A percentile compares a stretch with the other conserved stretches of the same genome.
Conservation (phyloP, 139 green algal genomes). For the Auxenochlorella pyrenoidosa region DNA sequence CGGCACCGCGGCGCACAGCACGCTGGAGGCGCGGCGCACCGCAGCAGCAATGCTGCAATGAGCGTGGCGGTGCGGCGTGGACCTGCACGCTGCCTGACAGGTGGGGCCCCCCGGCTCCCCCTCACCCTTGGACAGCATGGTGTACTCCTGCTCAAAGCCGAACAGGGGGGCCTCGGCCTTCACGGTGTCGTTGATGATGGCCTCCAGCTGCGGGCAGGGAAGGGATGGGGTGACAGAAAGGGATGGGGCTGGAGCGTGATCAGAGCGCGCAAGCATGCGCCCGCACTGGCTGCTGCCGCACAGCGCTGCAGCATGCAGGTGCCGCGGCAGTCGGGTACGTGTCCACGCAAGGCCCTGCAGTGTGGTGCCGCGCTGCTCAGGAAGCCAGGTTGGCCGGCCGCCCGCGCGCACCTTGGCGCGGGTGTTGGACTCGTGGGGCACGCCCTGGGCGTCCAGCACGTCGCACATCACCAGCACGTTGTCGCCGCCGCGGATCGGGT, state of each 20-base stretch:
- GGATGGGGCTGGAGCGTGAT: too few relatives aligned
- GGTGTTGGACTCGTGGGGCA: slow-evolving; percentile 89
- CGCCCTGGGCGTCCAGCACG: slow-evolving; percentile 77
- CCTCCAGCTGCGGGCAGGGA: slow-evolving; percentile 59
- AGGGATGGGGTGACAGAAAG: background rate
- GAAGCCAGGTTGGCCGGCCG: too few relatives aligned
- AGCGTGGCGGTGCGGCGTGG: too few relatives aligned
- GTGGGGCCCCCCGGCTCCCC: too few relatives aligned
- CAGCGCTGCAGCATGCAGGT: too few relatives aligned
- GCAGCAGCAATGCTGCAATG: too few relatives aligned
- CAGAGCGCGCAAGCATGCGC: background rate
- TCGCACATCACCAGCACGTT: slow-evolving; percentile 94
- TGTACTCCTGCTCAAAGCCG: slow-evolving; percentile 95
- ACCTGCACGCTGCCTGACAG: too few relatives aligned
- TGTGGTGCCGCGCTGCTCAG: too few relatives aligned
- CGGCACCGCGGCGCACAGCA: background rate
- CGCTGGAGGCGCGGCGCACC: too few relatives aligned
- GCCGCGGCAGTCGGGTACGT: too few relatives aligned
- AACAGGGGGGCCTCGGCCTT: slow-evolving; percentile 74
- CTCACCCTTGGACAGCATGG: slow-evolving; percentile 74
- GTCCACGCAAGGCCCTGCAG: too few relatives aligned
- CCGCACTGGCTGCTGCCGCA: background rate
- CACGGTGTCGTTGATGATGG: slow-evolving; percentile 81
- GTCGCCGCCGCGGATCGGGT: slow-evolving; percentile 92
- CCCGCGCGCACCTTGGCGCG: slow-evolving; percentile 55